Evolutionary conservation across 768 basidiomycete species (phyloP), one percentile per base, ranked within the genome.

Genomic region (Galerina marginata): DNA sequence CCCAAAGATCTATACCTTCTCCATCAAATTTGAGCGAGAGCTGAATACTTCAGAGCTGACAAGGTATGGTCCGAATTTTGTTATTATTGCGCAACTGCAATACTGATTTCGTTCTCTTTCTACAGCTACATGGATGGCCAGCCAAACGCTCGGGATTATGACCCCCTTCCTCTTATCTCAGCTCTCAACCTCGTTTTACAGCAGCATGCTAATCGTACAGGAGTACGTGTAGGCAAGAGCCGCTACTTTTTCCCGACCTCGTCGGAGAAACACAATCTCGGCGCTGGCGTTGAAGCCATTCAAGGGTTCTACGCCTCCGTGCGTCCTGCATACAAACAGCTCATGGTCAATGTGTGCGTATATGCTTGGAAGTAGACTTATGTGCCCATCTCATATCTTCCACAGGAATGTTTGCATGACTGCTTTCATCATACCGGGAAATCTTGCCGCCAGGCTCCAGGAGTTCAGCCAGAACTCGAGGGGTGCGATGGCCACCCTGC

Each of bases 131-230:
- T 86, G 58, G 70, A 72, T 2, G 90, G 88, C 1, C 65, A 75
- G 7, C 69, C 77, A 3, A 70, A 75, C n/a, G 75, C 75, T 58
- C 75, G 76, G 16, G 72, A 78, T 56, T 79, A 81, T 36, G 84
- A 89, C 42, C 71, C 80, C 0, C 71, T 75, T 25, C 86, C 87
- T 0, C 53, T 82, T n/a, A 67, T 85, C 4, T 83, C 86, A 3
- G 86, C 86, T 4, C 70, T 88, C 33, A 88, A 90, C 62, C 77
- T 89, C 33, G 72, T 88, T 40, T 59, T 87, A 16, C 82, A 85
- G 64, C 77, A 81, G 65, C 76, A 81, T 52, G 77, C 84, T 5
- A 70, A 74, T 61, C 71, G 75, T 42, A 72, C 67, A 9, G 87
- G 83, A n/a, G 74, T 81, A 2, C 81, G 82, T 6, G 81, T 85